These are phyloP conservation scores for Trichoderma sp. DNA, from an alignment of 2,329 filamentous ascomycete genomes.

Conservation along the genomic window DNA sequence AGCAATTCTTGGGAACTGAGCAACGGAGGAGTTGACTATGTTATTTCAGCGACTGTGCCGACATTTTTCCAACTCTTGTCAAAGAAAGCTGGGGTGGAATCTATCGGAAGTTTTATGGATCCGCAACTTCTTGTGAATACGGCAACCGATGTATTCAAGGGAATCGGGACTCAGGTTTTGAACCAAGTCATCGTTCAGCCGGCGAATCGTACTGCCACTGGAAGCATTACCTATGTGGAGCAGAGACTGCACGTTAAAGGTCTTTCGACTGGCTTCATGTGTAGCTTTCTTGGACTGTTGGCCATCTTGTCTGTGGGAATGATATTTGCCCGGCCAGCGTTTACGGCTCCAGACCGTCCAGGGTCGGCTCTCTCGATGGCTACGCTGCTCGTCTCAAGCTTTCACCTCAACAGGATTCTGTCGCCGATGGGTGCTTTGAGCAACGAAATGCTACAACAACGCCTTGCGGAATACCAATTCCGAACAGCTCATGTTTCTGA, in stretches of 20 bases:
- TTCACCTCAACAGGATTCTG: neutral
- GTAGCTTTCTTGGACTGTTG: slow-evolving; percentile 3
- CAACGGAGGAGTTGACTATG: slow-evolving; percentile 4
- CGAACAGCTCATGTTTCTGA: neutral
- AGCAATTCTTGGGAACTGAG: neutral
- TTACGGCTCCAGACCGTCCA: neutral
- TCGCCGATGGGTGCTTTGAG: neutral
- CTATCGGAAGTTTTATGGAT: slow-evolving; percentile 24
- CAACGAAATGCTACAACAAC: neutral
- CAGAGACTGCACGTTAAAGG: slow-evolving; percentile 1
- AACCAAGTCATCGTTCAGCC: neutral
- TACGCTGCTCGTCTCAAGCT: neutral
- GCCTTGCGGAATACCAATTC: neutral
- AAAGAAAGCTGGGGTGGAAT: slow-evolving; percentile 24
- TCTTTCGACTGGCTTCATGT: slow-evolving; percentile 14
- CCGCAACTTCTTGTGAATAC: slow-evolving; percentile 21
- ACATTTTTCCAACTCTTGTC: slow-evolving; percentile 33
- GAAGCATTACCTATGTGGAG: neutral
- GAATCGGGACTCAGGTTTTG: neutral
- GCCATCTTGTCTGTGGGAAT: neutral
- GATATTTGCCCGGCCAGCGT: neutral
- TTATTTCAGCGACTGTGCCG: slow-evolving; percentile 27
- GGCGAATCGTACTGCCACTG: neutral
- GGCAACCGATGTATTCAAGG: neutral
- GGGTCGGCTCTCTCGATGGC: neutral